phyloP scores from a whole-genome alignment of 306 rosid genomes.

The Cicer cuneatum region DNA sequence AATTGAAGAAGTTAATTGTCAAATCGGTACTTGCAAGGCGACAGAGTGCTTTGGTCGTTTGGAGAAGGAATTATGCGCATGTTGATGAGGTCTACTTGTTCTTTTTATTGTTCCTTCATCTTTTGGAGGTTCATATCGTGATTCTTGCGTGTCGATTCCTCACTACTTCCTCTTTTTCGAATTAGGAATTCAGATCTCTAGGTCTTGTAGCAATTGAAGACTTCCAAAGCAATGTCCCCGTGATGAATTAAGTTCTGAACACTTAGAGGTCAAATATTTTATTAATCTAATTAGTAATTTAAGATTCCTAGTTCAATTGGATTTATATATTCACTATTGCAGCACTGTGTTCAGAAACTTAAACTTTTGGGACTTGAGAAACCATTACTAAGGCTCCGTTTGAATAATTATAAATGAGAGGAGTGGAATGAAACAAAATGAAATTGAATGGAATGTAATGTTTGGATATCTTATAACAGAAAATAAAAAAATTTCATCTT shows the following conservation, averaged over 20 bases:
- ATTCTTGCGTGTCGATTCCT: conserved; percentile 35
- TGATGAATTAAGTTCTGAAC: conserved; percentile 63
- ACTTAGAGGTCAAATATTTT: conserved; percentile 65
- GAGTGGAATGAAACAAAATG: too few relatives aligned
- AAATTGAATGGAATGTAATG: too few relatives aligned
- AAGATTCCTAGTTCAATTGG: conserved; percentile 22
- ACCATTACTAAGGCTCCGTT: too few relatives aligned
- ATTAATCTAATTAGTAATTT: conserved; percentile 9
- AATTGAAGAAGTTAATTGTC: too few relatives aligned
- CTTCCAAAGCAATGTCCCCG: conserved; percentile 57
- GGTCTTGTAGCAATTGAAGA: conserved; percentile 65
- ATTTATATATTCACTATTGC: conserved; percentile 50
- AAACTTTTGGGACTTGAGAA: conserved; percentile 68
- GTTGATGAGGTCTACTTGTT: background rate
- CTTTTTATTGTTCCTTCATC: conserved; percentile 33
- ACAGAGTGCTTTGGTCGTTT: too few relatives aligned
- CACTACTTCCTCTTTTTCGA: conserved; percentile 46
- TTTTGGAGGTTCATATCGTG: conserved; percentile 19
- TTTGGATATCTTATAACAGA: too few relatives aligned
- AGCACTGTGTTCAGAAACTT: conserved; percentile 74
- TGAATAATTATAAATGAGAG: too few relatives aligned
- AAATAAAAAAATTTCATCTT: too few relatives aligned
- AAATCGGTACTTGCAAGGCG: too few relatives aligned
- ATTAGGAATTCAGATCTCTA: conserved; percentile 56
- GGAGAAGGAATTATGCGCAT: too few relatives aligned